Evolutionary conservation across 371 early-diverging fungal species (phyloP).

Genomic region (Apophysomyces variabilis): DNA sequence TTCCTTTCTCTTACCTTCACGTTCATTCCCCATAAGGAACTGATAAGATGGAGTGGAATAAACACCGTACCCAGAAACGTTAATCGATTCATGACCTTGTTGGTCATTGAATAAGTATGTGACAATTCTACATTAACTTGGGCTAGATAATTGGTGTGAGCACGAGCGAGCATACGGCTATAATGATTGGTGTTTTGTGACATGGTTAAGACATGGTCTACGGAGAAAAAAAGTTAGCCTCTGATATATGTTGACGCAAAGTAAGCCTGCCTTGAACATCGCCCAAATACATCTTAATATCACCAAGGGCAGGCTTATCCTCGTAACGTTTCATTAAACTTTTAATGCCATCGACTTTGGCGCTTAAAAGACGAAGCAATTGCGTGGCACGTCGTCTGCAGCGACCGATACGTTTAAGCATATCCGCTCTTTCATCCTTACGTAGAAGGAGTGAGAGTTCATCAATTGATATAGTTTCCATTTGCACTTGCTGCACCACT

Average conservation of each 20-base stretch:
- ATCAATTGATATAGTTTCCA: constrained; percentile 87
- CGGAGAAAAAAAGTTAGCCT: constrained; percentile 22
- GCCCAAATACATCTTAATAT: constrained; percentile 77
- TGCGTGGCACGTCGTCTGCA: constrained; percentile 80
- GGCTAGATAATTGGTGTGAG: constrained; percentile 84
- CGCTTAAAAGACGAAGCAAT: constrained; percentile 69
- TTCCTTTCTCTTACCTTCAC: constrained; percentile 25
- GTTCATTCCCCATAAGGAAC: constrained; percentile 73
- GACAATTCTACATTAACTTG: constrained; percentile 83
- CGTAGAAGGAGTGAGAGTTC: constrained; percentile 80
- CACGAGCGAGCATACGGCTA: constrained; percentile 77
- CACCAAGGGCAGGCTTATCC: constrained; percentile 46
- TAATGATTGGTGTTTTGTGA: constrained; percentile 74
- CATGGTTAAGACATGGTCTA: constrained; percentile 82
- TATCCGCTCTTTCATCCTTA: constrained; percentile 80
- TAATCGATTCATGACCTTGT: constrained; percentile 80
- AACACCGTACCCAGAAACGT: constrained; percentile 82
- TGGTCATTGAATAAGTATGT: constrained; percentile 76
- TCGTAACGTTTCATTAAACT: constrained; percentile 81
- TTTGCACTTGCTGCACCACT: constrained; percentile 71
- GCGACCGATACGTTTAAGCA: constrained; percentile 84
- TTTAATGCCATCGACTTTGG: constrained; percentile 82
- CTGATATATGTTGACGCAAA: background rate
- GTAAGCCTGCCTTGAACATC: constrained; percentile 81
- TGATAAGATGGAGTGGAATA: constrained; percentile 86